These are phyloP conservation scores for Jamesozyma spencerorum DNA, from an alignment of 805 yeast genomes.

Conservation along the genomic window DNA sequence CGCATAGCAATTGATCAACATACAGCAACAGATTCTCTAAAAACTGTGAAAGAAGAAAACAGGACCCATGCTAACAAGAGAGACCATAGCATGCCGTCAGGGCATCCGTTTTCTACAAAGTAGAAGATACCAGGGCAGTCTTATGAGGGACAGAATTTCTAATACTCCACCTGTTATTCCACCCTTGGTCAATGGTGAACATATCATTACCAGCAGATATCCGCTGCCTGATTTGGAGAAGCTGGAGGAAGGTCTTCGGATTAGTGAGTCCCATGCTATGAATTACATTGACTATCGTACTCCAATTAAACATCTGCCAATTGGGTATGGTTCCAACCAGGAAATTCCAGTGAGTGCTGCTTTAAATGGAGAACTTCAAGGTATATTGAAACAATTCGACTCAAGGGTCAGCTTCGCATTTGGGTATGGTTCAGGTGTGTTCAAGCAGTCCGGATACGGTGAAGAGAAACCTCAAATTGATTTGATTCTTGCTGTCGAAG, in stretches of 20 bases:
- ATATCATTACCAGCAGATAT: not conserved
- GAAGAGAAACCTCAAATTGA: conserved; percentile 62
- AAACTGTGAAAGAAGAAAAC: no score
- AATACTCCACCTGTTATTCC: no score
- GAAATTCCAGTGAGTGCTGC: conserved; percentile 38
- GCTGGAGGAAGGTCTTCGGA: conserved; percentile 22
- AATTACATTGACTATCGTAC: conserved; percentile 21
- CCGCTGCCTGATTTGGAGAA: conserved; percentile 6
- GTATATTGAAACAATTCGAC: conserved; percentile 47
- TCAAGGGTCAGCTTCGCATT: conserved; percentile 74
- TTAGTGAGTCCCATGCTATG: conserved; percentile 18
- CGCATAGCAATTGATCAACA: no score
- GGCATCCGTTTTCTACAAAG: no score
- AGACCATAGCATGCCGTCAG: no score
- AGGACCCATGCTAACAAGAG: no score
- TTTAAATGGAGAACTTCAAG: conserved; percentile 37
- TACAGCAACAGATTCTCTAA: no score
- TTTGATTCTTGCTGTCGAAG: conserved; percentile 70
- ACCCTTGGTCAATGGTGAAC: not conserved
- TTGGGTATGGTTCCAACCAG: conserved; percentile 53
- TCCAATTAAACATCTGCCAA: conserved; percentile 40
- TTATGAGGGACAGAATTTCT: no score
- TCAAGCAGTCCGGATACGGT: conserved; percentile 55
- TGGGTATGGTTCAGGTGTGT: conserved; percentile 94
- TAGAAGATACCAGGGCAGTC: no score